phyloP scores from a whole-genome alignment of 306 rosid genomes.

The Senna siamea region DNA sequence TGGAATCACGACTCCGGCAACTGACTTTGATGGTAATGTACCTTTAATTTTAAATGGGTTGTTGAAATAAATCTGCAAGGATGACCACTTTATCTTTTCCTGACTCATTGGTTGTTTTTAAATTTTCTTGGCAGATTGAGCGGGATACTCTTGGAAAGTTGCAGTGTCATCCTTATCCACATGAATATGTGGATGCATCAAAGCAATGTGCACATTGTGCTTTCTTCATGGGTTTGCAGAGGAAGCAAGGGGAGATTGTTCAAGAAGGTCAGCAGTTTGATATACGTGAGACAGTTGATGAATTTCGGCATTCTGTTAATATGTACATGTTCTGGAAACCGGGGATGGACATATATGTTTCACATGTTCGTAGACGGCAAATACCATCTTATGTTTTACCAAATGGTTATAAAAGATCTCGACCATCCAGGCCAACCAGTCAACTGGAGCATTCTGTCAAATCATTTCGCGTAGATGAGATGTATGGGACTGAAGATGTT shows the following conservation, averaged over 20 bases:
- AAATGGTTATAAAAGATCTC: constrained; percentile 48
- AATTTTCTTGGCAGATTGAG: constrained; percentile 46
- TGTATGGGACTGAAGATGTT: constrained; percentile 14
- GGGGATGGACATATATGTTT: constrained; percentile 59
- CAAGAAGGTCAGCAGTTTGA: constrained; percentile 67
- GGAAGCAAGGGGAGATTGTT: constrained; percentile 57
- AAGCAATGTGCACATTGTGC: constrained; percentile 56
- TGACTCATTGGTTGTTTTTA: constrained; percentile 3
- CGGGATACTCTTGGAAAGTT: constrained; percentile 60
- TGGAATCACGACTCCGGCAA: constrained; percentile 90
- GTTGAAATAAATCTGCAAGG: neutral
- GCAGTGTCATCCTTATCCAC: constrained; percentile 63
- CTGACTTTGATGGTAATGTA: constrained; percentile 62
- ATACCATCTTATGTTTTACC: constrained; percentile 54
- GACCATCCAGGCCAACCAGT: constrained; percentile 23
- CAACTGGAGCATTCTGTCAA: constrained; percentile 18
- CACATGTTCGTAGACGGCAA: constrained; percentile 58
- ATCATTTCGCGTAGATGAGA: constrained; percentile 12
- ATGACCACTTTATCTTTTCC: neutral
- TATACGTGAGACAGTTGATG: constrained; percentile 59
- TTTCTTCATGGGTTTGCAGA: constrained; percentile 62
- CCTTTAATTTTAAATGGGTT: neutral
- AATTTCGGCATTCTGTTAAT: constrained; percentile 53
- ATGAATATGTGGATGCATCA: constrained; percentile 48
- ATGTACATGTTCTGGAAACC: constrained; percentile 61